These are phyloP conservation scores for Linum trigynum DNA, from an alignment of 345 rosid genomes.

Conservation along the genomic window DNA sequence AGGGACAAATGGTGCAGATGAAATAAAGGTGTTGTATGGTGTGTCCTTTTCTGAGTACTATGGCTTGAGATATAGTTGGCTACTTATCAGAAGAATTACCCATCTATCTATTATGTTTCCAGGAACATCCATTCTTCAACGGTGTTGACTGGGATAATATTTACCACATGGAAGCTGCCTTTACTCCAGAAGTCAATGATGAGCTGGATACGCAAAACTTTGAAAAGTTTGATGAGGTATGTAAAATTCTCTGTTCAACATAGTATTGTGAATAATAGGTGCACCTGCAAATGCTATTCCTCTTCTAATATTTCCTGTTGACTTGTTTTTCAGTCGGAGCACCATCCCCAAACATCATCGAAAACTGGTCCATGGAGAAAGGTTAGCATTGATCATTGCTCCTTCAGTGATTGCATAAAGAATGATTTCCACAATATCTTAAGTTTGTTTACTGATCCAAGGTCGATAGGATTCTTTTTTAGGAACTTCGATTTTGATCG, in stretches of 20 bases:
- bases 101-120: slow-evolving; percentile 8
- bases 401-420: neutral
- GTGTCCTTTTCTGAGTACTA: slow-evolving; percentile 9
- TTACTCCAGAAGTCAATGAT: slow-evolving; percentile 53
- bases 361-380: slow-evolving; percentile 10
- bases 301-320: slow-evolving; percentile 1
- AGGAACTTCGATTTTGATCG: neutral
- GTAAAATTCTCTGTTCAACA: neutral
- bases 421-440: neutral
- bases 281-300: neutral
- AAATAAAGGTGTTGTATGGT: slow-evolving; percentile 40
- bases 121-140: slow-evolving; percentile 58
- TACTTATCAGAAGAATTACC: neutral
- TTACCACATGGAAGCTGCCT: slow-evolving; percentile 53
- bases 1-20: slow-evolving; percentile 56
- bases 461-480: neutral
- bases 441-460: neutral
- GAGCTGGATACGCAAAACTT: slow-evolving; percentile 60
- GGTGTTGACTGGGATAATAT: slow-evolving; percentile 52
- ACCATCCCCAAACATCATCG: neutral
- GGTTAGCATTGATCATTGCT: neutral
- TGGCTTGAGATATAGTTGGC: neutral
- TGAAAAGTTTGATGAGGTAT: slow-evolving; percentile 66
- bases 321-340: neutral
- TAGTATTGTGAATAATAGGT: neutral